phyloP scores from a whole-genome alignment of 73 alveolate species.

The Symbiodinium natans region DNA sequence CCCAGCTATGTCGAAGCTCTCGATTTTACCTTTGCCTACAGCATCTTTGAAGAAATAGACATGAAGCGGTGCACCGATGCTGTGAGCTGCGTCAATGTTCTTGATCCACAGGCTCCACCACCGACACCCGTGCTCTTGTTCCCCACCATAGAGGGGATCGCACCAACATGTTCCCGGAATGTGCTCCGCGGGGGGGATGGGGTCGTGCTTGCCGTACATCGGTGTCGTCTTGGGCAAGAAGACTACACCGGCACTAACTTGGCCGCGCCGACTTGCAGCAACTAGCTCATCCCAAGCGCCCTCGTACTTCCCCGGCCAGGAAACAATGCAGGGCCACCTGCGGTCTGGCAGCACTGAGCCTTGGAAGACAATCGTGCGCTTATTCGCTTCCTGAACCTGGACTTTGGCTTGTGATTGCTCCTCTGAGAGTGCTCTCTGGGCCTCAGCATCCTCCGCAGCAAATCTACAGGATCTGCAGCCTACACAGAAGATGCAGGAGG shows the following conservation, averaged over 20 bases:
- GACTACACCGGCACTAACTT: not conserved
- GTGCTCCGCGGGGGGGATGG: not conserved
- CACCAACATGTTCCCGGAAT: constrained; percentile 10
- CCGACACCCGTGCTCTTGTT: not conserved
- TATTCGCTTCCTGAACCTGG: not conserved
- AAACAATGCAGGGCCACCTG: not conserved
- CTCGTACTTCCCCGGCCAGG: not conserved
- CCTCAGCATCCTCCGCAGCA: not conserved
- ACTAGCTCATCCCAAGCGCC: not conserved
- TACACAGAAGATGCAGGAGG: not conserved
- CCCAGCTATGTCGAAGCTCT: not conserved
- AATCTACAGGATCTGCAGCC: not conserved
- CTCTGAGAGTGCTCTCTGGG: not conserved
- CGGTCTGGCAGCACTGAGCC: not conserved
- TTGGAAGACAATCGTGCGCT: not conserved
- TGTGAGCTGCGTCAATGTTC: not conserved
- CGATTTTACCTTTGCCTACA: not conserved
- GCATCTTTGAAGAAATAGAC: not conserved
- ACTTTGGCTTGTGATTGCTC: not conserved
- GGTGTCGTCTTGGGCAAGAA: not conserved
- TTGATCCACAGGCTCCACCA: constrained; percentile 40
- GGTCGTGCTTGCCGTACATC: not conserved
- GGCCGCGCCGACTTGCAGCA: not conserved
- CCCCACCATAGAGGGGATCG: constrained; percentile 6
- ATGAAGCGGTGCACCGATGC: not conserved